phyloP scores from a whole-genome alignment of 176 grass and related monocot genomes.

The Typha latifolia region DNA sequence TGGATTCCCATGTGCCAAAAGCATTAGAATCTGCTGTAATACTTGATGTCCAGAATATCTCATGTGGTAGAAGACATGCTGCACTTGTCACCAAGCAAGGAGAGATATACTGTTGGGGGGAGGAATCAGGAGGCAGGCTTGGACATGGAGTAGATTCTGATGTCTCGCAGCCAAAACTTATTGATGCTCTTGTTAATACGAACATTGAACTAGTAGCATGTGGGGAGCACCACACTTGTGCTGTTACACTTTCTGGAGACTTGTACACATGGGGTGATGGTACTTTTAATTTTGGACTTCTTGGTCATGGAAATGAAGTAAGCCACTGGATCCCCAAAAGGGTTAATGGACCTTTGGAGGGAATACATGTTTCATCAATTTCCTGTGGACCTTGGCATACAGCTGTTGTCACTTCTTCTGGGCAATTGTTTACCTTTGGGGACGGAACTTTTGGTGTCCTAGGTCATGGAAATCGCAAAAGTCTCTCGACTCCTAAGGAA shows the following conservation, averaged over 20 bases:
- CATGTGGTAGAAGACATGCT: constrained; percentile 89
- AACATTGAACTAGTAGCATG: constrained; percentile 87
- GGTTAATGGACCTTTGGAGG: constrained; percentile 77
- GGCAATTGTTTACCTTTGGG: constrained; percentile 96
- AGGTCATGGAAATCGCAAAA: constrained; percentile 67
- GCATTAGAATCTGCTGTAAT: constrained; percentile 81
- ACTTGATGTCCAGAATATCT: constrained; percentile 95
- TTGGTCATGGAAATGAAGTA: constrained; percentile 79
- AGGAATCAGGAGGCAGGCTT: constrained; percentile 90
- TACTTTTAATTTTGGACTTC: constrained; percentile 73
- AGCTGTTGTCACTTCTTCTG: constrained; percentile 79
- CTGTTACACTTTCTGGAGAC: constrained; percentile 89
- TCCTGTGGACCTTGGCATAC: constrained; percentile 98
- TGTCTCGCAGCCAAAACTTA: constrained; percentile 83
- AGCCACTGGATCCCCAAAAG: constrained; percentile 91
- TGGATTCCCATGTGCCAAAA: constrained; percentile 73
- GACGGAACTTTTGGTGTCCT: constrained; percentile 95
- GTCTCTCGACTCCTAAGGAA: constrained; percentile 61
- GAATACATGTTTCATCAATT: constrained; percentile 89
- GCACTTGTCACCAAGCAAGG: constrained; percentile 94
- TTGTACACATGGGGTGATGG: constrained; percentile 92
- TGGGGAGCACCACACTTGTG: constrained; percentile 91
- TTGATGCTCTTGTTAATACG: constrained; percentile 80
- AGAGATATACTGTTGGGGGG: constrained; percentile 95
- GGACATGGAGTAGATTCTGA: constrained; percentile 94